Conservation (phyloP, 768 basidiomycete genomes). For the Trametes coccinea region DNA sequence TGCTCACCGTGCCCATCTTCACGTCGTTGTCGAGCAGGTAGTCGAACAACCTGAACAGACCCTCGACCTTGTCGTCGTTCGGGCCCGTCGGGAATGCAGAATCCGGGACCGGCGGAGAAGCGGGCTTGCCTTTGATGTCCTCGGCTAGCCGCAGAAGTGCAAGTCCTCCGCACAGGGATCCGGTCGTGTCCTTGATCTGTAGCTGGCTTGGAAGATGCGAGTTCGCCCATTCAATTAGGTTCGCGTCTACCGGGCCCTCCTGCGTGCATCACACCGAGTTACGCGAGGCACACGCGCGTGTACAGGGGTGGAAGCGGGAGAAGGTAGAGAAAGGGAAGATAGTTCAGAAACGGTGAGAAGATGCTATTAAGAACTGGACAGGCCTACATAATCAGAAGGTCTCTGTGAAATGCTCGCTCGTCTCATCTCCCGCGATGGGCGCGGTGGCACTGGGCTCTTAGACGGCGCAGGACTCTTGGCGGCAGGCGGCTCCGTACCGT, state of each 20-base stretch:
- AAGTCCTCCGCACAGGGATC: slow-evolving; percentile 63
- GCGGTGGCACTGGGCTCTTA: slow-evolving; percentile 47
- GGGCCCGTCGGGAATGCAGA: slow-evolving; percentile 70
- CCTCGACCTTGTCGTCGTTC: slow-evolving; percentile 80
- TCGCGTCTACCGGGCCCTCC: slow-evolving; percentile 40
- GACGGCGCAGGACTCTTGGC: slow-evolving; percentile 25
- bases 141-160: slow-evolving; percentile 85
- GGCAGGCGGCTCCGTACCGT: slow-evolving; percentile 32
- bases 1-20: slow-evolving; percentile 88
- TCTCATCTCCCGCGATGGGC: slow-evolving; percentile 68
- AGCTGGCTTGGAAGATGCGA: slow-evolving; percentile 66
- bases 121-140: slow-evolving; percentile 64
- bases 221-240: slow-evolving; percentile 90
- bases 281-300: slow-evolving; percentile 9
- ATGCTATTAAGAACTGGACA: slow-evolving; percentile 5
- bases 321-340: not conserved
- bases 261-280: slow-evolving; percentile 3
- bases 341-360: slow-evolving; percentile 13
- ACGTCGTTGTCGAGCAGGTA: slow-evolving; percentile 91
- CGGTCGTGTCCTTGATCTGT: slow-evolving; percentile 50
- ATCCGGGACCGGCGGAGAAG: slow-evolving; percentile 73
- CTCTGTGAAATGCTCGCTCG: slow-evolving; percentile 31
- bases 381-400: slow-evolving; percentile 22
- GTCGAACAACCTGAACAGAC: slow-evolving; percentile 88
- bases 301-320: not conserved